Conservation (phyloP, 1,284 basidiomycete genomes). For the Sanghuangporus sanghuang region DNA sequence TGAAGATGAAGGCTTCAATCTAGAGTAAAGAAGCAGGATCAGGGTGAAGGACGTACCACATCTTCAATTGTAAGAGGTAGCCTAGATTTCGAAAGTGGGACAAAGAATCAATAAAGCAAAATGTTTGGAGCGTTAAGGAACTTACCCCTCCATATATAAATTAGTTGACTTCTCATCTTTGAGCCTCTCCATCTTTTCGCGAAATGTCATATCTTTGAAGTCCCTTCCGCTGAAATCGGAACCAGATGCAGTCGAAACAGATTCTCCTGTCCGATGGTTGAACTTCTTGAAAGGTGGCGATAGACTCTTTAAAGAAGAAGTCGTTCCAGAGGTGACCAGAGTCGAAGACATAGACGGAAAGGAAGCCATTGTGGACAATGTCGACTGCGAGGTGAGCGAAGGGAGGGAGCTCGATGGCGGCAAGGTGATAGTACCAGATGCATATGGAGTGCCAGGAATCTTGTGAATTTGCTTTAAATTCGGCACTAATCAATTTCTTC, state of each 20-base stretch:
- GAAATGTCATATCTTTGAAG: constrained; percentile 12
- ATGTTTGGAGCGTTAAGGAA: not conserved
- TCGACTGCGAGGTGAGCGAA: constrained; percentile 11
- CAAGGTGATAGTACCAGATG: constrained; percentile 15
- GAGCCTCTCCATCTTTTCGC: constrained; percentile 20
- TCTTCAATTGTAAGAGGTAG: constrained; percentile 22
- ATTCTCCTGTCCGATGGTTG: constrained; percentile 4
- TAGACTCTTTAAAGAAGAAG: constrained; percentile 5
- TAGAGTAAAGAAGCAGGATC: not conserved
- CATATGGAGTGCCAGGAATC: constrained; percentile 24
- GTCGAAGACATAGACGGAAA: constrained; percentile 12
- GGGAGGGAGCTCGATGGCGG: constrained; percentile 8
- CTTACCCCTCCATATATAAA: constrained; percentile 24
- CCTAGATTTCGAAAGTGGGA: constrained; percentile 5
- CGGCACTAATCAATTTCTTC: not conserved
- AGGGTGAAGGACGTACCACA: constrained; percentile 7
- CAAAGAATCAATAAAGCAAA: not conserved
- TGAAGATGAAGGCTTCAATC: constrained; percentile 1
- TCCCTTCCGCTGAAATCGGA: constrained; percentile 13
- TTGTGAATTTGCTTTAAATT: constrained; percentile 23
- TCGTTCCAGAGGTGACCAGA: constrained; percentile 9
- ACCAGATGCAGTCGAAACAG: constrained; percentile 8
- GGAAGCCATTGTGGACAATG: constrained; percentile 7
- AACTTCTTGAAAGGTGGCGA: constrained; percentile 1
- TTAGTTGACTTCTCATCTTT: constrained; percentile 19